A percentile compares a stretch with the other conserved stretches of the same genome.
These are phyloP conservation scores for Pseudofabraea citricarpa DNA, from an alignment of 2,329 filamentous ascomycete genomes.

Conservation along the genomic window DNA sequence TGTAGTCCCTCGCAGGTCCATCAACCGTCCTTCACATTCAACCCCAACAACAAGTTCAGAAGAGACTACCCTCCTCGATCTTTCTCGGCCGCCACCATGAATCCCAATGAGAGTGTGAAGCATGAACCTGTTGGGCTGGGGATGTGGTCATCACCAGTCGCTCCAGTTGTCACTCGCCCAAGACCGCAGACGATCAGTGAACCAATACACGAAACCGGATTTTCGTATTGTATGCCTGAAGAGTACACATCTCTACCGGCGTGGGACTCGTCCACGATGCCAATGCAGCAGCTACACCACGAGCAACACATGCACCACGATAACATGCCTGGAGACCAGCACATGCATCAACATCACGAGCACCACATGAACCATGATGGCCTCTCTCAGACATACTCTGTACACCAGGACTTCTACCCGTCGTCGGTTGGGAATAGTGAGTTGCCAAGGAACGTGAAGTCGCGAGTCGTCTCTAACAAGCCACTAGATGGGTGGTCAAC, in stretches of 20 bases:
- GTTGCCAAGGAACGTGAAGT: slow-evolving; percentile 13
- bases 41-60: slow-evolving; percentile 42
- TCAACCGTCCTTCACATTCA: slow-evolving; percentile 44
- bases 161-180: slow-evolving; percentile 38
- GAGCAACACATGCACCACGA: slow-evolving; percentile 29
- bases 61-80: slow-evolving; percentile 40
- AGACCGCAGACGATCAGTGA: slow-evolving; percentile 53
- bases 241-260: slow-evolving; percentile 47
- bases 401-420: slow-evolving; percentile 54
- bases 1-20: slow-evolving; percentile 43
- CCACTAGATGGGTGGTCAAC: slow-evolving; percentile 44
- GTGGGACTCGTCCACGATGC: slow-evolving; percentile 53
- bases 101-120: slow-evolving; percentile 44
- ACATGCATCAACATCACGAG: slow-evolving; percentile 46
- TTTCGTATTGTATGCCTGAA: slow-evolving; percentile 53
- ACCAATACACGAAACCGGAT: slow-evolving; percentile 55
- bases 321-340: slow-evolving; percentile 46
- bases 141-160: slow-evolving; percentile 51
- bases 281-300: slow-evolving; percentile 37
- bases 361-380: slow-evolving; percentile 33
- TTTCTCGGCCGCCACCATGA: slow-evolving; percentile 44
- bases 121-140: slow-evolving; percentile 42
- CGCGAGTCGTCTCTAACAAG: neutral
- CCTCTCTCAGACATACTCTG: slow-evolving; percentile 48
- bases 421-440: slow-evolving; percentile 45